A percentile compares a stretch with the other conserved stretches of the same genome.
Conservation (phyloP, 169 alveolate species). For the Cryptosporidium meleagridis region DNA sequence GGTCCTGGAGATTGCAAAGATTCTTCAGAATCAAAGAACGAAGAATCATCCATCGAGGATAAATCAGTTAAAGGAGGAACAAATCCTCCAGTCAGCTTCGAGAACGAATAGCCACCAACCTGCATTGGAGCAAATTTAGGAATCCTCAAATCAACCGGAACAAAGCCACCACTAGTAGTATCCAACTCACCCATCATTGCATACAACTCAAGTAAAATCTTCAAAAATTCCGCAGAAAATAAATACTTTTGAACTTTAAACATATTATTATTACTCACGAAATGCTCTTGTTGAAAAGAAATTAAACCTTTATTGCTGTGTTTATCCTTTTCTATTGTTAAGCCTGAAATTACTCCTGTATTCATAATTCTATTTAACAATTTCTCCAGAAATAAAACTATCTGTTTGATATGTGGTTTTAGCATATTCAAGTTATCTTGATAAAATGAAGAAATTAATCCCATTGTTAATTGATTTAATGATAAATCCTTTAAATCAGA, state of each 20-base stretch:
- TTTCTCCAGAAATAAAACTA: too few species aligned
- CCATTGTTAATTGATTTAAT: background rate
- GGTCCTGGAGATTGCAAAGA: background rate
- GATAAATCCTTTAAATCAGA: background rate
- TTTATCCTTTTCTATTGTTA: too few species aligned
- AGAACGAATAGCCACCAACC: background rate
- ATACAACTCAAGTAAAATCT: background rate
- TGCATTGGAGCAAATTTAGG: background rate
- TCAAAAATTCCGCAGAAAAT: background rate
- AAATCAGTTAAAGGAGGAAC: slow-evolving; percentile 41
- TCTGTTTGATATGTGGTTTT: too few species aligned
- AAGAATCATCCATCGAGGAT: slow-evolving; percentile 23
- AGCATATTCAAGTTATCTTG: background rate
- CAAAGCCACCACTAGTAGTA: background rate
- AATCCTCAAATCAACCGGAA: background rate
- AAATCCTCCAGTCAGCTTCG: slow-evolving; percentile 42
- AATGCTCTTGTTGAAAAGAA: too few species aligned
- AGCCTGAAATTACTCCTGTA: too few species aligned
- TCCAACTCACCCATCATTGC: background rate
- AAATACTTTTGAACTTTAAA: background rate
- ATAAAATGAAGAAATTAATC: slow-evolving; percentile 1
- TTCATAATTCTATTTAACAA: too few species aligned
- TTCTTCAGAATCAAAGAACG: slow-evolving; percentile 20
- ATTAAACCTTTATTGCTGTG: too few species aligned
- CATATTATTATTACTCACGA: background rate